phyloP scores from a whole-genome alignment of 75 land plant species.

The Cryptomeria japonica region DNA sequence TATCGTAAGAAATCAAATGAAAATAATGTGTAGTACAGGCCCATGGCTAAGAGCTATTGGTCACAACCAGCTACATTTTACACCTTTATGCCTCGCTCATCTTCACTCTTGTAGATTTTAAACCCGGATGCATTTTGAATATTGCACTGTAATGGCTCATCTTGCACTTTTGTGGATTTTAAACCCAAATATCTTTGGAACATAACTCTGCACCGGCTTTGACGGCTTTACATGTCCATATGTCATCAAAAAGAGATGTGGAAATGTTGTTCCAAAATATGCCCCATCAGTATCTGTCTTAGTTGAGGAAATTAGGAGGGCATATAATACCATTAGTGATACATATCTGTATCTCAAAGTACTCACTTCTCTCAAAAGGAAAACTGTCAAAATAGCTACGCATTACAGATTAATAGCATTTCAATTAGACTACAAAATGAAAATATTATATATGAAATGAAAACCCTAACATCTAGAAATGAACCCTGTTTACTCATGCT shows the following conservation, averaged over 20 bases:
- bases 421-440: neutral
- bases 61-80: constrained; percentile 8
- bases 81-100: neutral
- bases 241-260: constrained; percentile 72
- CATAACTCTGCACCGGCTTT: constrained; percentile 53
- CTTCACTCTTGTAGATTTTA: constrained; percentile 46
- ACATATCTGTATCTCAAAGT: neutral
- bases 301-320: neutral
- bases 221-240: constrained; percentile 55
- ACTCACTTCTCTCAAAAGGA: neutral
- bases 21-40: constrained; percentile 5
- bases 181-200: constrained; percentile 72
- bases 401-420: neutral
- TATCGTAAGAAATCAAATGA: constrained; percentile 6
- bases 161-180: constrained; percentile 49
- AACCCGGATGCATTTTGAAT: constrained; percentile 64
- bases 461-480: neutral
- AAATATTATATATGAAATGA: neutral
- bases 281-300: constrained; percentile 70
- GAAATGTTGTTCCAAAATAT: constrained; percentile 69
- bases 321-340: constrained; percentile 2
- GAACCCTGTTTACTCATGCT: neutral
- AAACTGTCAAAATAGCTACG: neutral
- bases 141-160: constrained; percentile 37
- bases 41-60: neutral